Percentiles rank a stretch among this genome's conserved stretches.
phyloP scores from a whole-genome alignment of 1,139 yeast genomes.

The Debaryomyces coudertii region DNA sequence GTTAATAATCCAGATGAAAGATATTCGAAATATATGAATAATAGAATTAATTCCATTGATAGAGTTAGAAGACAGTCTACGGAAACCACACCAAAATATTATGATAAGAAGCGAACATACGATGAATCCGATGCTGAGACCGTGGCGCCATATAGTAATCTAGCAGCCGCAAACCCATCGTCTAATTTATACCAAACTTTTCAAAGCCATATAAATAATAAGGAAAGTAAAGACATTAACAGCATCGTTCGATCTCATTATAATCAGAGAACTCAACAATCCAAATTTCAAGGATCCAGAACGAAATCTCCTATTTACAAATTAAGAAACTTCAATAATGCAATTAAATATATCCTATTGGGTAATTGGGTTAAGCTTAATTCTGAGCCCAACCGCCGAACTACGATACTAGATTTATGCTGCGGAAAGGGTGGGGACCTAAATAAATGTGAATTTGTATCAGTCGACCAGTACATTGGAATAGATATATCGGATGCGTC shows the following conservation, averaged over 20 bases:
- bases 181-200: constrained; percentile 40
- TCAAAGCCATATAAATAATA: constrained; percentile 42
- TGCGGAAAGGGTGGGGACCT: constrained; percentile 99
- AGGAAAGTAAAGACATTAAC: constrained; percentile 45
- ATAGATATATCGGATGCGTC: constrained; percentile 91
- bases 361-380: constrained; percentile 59
- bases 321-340: constrained; percentile 86
- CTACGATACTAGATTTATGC: constrained; percentile 72
- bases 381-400: constrained; percentile 47
- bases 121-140: constrained; percentile 19
- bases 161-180: constrained; percentile 37
- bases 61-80: constrained; percentile 4
- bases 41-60: not conserved
- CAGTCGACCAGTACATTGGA: constrained; percentile 79
- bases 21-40: constrained; percentile 32
- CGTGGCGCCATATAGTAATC: constrained; percentile 36
- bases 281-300: constrained; percentile 63
- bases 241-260: constrained; percentile 79
- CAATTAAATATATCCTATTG: constrained; percentile 84
- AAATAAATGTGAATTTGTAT: constrained; percentile 80
- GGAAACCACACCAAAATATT: constrained; percentile 7
- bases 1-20: constrained; percentile 20
- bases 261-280: constrained; percentile 77
- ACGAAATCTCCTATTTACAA: constrained; percentile 82
- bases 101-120: constrained; percentile 12